Conservation (phyloP, 2,329 filamentous ascomycete genomes). For the Xylaria sp. region DNA sequence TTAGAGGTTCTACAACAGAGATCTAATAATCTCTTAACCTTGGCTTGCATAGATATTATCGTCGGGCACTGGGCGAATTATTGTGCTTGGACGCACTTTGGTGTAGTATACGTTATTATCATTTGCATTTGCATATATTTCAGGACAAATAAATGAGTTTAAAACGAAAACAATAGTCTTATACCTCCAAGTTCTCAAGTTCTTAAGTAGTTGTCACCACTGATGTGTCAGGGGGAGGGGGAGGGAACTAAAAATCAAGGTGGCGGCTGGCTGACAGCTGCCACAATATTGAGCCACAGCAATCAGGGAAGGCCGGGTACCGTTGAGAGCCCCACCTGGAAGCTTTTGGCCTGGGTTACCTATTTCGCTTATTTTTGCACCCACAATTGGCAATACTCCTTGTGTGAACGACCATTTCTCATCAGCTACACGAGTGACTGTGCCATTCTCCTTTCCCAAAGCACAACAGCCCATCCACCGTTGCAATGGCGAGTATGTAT, state of each 20-base stretch:
- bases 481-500: constrained; percentile 74
- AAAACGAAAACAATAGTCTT: too few species aligned
- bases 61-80: not conserved
- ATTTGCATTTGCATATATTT: constrained; percentile 11
- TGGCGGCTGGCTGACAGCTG: constrained; percentile 12
- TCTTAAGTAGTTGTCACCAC: too few species aligned
- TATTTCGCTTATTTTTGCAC: constrained; percentile 43
- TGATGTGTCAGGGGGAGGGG: too few species aligned
- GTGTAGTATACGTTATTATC: not conserved
- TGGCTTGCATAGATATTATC: not conserved
- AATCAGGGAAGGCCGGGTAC: not conserved
- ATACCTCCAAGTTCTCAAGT: too few species aligned
- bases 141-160: not conserved
- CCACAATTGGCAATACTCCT: constrained; percentile 40
- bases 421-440: constrained; percentile 31
- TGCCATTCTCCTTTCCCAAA: constrained; percentile 32
- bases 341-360: constrained; percentile 14
- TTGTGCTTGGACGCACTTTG: constrained; percentile 2
- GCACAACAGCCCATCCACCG: constrained; percentile 36
- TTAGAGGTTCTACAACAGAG: not conserved
- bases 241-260: too few species aligned
- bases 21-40: not conserved
- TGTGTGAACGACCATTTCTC: constrained; percentile 32
- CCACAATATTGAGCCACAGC: not conserved
- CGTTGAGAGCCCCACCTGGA: not conserved